These are phyloP conservation scores for Solanum virginianum DNA, from an alignment of 257 asterid species.

Conservation along the genomic window DNA sequence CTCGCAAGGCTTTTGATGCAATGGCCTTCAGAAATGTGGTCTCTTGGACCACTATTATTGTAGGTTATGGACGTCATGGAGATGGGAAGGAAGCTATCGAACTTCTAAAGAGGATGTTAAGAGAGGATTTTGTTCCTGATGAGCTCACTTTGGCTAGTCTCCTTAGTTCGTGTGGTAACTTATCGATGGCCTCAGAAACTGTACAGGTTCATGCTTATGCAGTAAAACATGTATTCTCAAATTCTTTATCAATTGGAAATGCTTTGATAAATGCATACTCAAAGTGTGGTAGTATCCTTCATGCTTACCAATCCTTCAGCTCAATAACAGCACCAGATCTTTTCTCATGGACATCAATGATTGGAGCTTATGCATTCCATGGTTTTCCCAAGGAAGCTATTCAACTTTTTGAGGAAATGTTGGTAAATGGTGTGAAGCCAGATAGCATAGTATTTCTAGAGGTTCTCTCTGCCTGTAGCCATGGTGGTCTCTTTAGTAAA, in stretches of 20 bases:
- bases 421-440: conserved; percentile 15
- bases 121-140: conserved; percentile 14
- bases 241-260: conserved; percentile 12
- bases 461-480: conserved; percentile 29
- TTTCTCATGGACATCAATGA: conserved; percentile 24
- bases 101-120: conserved; percentile 18
- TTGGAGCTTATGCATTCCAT: conserved; percentile 25
- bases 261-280: conserved; percentile 21
- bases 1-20: conserved; percentile 17
- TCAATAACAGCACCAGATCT: conserved; percentile 18
- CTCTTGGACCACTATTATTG: conserved; percentile 25
- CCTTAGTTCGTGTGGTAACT: conserved; percentile 21
- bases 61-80: conserved; percentile 22
- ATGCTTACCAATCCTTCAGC: conserved; percentile 9
- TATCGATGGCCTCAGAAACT: conserved; percentile 9
- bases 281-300: conserved; percentile 14
- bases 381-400: conserved; percentile 19
- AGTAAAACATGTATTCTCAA: conserved; percentile 8
- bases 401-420: conserved; percentile 16
- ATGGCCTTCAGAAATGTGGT: conserved; percentile 19
- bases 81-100: conserved; percentile 12
- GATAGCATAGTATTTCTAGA: conserved; percentile 19
- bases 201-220: conserved; percentile 15
- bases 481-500: conserved; percentile 17
- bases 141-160: conserved; percentile 20